These are phyloP conservation scores for Insectozyma bohioensis DNA, from an alignment of 1,139 yeast genomes.

Conservation along the genomic window DNA sequence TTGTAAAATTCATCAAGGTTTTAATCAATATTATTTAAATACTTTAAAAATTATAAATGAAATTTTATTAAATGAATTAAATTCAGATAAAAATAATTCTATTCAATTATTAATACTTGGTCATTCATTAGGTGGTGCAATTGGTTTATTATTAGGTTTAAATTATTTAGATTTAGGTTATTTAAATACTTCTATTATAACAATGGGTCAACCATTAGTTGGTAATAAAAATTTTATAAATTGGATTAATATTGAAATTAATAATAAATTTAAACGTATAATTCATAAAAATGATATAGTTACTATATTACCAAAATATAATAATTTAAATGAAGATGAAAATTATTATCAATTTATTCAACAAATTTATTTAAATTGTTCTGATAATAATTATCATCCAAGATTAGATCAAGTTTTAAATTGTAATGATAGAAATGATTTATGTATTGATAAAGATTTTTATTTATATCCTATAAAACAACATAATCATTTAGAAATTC, in stretches of 20 bases:
- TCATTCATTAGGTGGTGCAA: constrained; percentile 54
- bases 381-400: constrained; percentile 27
- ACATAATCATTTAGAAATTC: constrained; percentile 36
- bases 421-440: constrained; percentile 32
- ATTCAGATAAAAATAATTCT: constrained; percentile 29
- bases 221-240: constrained; percentile 42
- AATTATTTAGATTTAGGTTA: constrained; percentile 38
- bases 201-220: constrained; percentile 54
- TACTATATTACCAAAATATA: constrained; percentile 39
- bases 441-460: constrained; percentile 41
- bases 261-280: constrained; percentile 34
- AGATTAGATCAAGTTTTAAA: constrained; percentile 30
- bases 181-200: constrained; percentile 33
- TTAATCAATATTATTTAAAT: constrained; percentile 31
- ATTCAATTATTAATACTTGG: constrained; percentile 45
- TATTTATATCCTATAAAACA: constrained; percentile 12
- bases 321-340: constrained; percentile 18
- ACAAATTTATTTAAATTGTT: constrained; percentile 47
- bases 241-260: constrained; percentile 39
- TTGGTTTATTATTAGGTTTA: constrained; percentile 40
- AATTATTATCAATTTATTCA: constrained; percentile 41
- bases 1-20: constrained; percentile 52
- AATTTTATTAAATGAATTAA: constrained; percentile 25
- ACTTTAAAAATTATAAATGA: constrained; percentile 31
- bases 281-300: constrained; percentile 49